Evolutionary conservation across 208 protist genomes (phyloP), one percentile per base, ranked within the genome.

Genomic region (Acanthamoeba polyphaga): DNA sequence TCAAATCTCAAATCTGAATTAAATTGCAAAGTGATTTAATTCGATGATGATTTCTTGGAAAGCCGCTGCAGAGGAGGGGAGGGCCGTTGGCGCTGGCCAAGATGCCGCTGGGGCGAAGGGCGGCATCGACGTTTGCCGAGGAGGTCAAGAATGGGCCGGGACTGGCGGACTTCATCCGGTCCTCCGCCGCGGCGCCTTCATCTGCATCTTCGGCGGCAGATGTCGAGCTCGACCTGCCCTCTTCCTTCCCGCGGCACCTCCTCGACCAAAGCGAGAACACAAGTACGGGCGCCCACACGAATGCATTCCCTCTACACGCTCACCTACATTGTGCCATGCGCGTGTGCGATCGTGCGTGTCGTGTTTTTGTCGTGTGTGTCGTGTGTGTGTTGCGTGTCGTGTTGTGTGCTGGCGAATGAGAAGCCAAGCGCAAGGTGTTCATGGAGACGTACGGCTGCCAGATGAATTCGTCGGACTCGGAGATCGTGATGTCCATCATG

Each of bases 391-490:
- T n/a, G n/a, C 24, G 19, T 68, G n/a, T n/a, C n/a, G 62, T 68
- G 62, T 22, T 5, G 62, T 76, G 66, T 34, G 32, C 66, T 38
- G 22, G n/a, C n/a, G n/a, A 34, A 74, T 74, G 43, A 68, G 34
- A 24, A 46, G 70, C 76, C 76, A 85, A 85, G 85, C 85, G 85
- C 55, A 74, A 64, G 85, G 85, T 91, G 32, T 91, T 91, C 38
- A 91, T 98, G 1, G 98, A 99, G 92, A 98, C 96, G 3, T 98
- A 98, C 95, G 98, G 98, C 10, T 99, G 98, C 93, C 98, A 99
- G 92, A 99, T 99, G 98, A 99, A 99, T 92, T 93, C 96, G 17
- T 89, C 72, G n/a, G 98, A 99, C 80, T 96, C 97, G 9, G 98
- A 99, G 95, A 96, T 99, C 34, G 97, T 98, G 10, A 68, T 76